Base-by-base conservation (phyloP, 169 alveolate genomes). In the Cryptosporidium ryanae region DNA sequence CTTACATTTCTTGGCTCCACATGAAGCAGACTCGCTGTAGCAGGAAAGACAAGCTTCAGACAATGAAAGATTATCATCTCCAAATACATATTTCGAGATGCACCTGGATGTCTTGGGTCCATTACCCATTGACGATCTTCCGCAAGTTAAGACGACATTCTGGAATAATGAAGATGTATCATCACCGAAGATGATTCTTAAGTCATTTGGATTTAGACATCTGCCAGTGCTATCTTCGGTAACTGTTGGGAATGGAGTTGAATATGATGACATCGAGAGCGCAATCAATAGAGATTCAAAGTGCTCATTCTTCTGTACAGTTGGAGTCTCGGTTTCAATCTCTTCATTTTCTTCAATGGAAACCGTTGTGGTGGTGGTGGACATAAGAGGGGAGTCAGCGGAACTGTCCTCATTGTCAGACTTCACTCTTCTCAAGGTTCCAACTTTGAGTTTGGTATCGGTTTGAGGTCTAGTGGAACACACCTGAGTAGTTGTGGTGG, bases 101-200 rank as follows among this genome's bases (percentile, higher is more conserved):
- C 87, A 76, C 32, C 2, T 76, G 52, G 68, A 43, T 43, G 87
- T 76, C 23, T 25, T 61, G 21, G 10, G 6, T 43, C 71, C 68
- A 12, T 76, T 76, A 1, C 87, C 87, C n/a, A 76, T 54, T 0
- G 87, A 76, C 8, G 87, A 76, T 34, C 87, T 76, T 27, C 76
- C 87, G 10, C 87, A 76, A 18, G 25, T 61, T 5, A 76, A 57
- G 6, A 76, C 87, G 8, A 34, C 32, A 59, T 25, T 59, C n/a
- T 76, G 87, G 49, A 76, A 76, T 0, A 31, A 5, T 10, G 4
- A 6, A 18, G 46, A 23, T 4, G 68, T 55, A 1, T 57, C 61
- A 15, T 54, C 18, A 61, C 87, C 61, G 29, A 76, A 76, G 15
- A 76, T 27, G 0, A 76, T 57, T 10, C 31, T 27, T 29, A 76